phyloP scores from a whole-genome alignment of 2,329 filamentous ascomycete genomes.

The Gnomoniopsis smithogilvyi region DNA sequence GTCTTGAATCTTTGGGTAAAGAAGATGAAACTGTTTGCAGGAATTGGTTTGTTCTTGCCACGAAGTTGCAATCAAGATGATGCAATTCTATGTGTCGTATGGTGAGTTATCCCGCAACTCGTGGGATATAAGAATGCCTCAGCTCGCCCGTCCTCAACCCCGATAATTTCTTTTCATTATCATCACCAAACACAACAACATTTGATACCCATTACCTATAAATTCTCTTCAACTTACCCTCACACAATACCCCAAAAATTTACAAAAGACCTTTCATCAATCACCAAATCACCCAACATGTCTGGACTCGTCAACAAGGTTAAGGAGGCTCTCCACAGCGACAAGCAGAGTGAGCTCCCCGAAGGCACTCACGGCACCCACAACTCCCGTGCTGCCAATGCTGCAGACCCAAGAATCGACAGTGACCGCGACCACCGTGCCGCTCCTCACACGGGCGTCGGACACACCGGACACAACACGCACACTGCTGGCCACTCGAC shows the following conservation, averaged over 20 bases:
- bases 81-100: background rate
- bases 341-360: constrained; percentile 33
- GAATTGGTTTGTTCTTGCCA: background rate
- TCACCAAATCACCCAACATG: constrained; percentile 40
- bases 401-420: constrained; percentile 35
- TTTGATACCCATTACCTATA: background rate
- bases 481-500: constrained; percentile 22
- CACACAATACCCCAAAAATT: constrained; percentile 6
- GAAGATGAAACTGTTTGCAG: background rate
- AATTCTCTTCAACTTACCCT: background rate
- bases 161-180: background rate
- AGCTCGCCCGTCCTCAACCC: background rate
- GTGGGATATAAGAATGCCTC: background rate
- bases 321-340: constrained; percentile 51
- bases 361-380: constrained; percentile 31
- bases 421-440: constrained; percentile 32
- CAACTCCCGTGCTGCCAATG: constrained; percentile 32
- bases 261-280: background rate
- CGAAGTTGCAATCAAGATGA: background rate
- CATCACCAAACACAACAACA: background rate
- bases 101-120: background rate
- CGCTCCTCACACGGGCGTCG: constrained; percentile 25
- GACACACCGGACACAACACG: constrained; percentile 28
- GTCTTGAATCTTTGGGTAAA: background rate
- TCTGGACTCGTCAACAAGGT: constrained; percentile 57